Evolutionary conservation across 176 grass and related monocot species (phyloP), one percentile per base, ranked within the genome.

Genomic region (Zizania latifolia): DNA sequence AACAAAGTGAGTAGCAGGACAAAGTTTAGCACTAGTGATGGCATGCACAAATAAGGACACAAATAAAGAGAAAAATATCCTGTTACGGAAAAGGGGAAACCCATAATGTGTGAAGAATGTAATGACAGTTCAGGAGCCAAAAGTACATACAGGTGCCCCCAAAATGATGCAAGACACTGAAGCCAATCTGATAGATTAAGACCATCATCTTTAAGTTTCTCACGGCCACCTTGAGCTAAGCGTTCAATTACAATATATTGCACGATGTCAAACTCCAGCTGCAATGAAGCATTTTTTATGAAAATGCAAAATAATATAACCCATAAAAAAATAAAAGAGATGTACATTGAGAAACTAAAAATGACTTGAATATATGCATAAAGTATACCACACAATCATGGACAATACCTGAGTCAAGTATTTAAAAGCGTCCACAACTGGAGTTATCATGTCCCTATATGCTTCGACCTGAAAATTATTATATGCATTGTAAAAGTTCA

Each of bases 391-490:
- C 24, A 74, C 60, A 82, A 38, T 29, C 4, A 63, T 6, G 8
- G 26, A 41, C 36, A 50, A 75, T 86, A 99, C 96, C 96, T 99
- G 96, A 72, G 92, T 99, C 82, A 99, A 83, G 86, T 99, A 99
- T 89, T 99, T 99, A 78, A 99, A 99, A 84, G 95, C 95, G 90
- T 99, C 95, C 24, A 99, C 95, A 56, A 99, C 92, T 57, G 95
- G 95, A 43, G 80, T 90, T 82, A 99, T 99, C 95, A 99, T 99
- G 81, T 99, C 95, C 85, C 82, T 94, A 74, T 99, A 99, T 33
- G 95, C 95, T 84, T 99, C 95, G 38, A 99, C 93, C 95, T 99
- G 89, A 67, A 88, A 74, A 68, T 69, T 79, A 45, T 32, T 40
- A 72, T 28, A 38, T 60, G 58, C 12, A 75, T 48, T 79, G 53